Conservation (phyloP, 2,329 filamentous ascomycete species). For the Beauveria caledonica region DNA sequence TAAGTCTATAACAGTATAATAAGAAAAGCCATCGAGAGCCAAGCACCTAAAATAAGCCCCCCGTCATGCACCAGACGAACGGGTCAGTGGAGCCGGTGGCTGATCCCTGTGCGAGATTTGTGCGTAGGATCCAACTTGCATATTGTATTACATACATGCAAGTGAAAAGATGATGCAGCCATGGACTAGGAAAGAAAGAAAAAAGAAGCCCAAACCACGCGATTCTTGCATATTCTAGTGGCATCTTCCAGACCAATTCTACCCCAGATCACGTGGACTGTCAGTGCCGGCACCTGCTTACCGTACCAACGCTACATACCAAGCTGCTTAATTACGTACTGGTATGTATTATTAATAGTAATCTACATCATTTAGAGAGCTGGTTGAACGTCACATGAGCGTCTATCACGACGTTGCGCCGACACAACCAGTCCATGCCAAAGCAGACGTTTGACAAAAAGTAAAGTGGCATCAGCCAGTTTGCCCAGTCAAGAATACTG, state of each 20-base stretch:
- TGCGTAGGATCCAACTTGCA: not conserved
- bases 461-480: no score
- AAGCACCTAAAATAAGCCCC: no score
- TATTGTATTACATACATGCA: not conserved
- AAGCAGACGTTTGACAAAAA: no score
- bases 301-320: no score
- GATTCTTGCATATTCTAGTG: not conserved
- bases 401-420: no score
- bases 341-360: no score
- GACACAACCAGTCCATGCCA: not conserved
- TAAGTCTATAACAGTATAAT: no score
- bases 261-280: not conserved
- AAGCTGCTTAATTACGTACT: no score
- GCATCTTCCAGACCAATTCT: not conserved
- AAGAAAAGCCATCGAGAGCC: no score
- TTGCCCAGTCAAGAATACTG: not conserved
- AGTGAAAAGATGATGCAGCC: not conserved
- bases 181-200: not conserved
- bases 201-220: not conserved
- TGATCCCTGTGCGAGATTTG: constrained; percentile 3
- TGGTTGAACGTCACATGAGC: no score
- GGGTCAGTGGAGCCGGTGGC: not conserved
- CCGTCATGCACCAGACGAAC: not conserved
- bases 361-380: no score
- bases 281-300: not conserved